These are phyloP conservation scores for Umbelopsis isabellina DNA, from an alignment of 192 early-diverging fungal genomes.

Conservation along the genomic window DNA sequence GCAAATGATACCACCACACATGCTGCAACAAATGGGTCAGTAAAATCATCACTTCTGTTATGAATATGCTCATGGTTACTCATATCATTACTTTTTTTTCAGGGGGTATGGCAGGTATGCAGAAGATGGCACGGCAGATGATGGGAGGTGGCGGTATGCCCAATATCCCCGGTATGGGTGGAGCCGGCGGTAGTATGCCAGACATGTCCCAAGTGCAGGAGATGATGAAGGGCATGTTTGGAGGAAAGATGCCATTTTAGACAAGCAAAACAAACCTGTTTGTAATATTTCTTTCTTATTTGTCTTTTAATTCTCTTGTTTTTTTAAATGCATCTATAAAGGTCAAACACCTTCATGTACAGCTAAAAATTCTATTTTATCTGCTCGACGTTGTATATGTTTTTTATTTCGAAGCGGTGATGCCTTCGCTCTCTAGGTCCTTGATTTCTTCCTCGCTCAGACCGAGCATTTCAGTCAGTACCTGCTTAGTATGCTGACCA, in stretches of 20 bases:
- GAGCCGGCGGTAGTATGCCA: constrained; percentile 52
- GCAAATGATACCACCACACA: constrained; percentile 61
- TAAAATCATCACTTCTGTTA: constrained; percentile 32
- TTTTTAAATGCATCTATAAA: constrained; percentile 16
- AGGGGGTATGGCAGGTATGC: constrained; percentile 60
- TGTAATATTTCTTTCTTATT: constrained; percentile 15
- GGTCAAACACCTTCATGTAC: not conserved
- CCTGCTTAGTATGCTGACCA: constrained; percentile 44
- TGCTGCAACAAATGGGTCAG: constrained; percentile 80
- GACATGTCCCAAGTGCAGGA: constrained; percentile 73
- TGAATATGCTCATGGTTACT: constrained; percentile 33
- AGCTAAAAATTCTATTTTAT: no score
- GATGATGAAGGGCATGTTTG: constrained; percentile 75
- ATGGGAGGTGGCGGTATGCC: constrained; percentile 55
- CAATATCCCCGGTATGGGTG: constrained; percentile 50
- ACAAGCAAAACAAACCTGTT: not conserved
- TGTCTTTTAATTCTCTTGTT: no score
- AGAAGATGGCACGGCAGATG: constrained; percentile 74
- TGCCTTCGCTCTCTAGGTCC: constrained; percentile 32
- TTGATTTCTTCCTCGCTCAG: constrained; percentile 31
- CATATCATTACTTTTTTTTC: constrained; percentile 25
- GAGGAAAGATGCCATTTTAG: constrained; percentile 21
- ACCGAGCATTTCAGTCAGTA: constrained; percentile 39
- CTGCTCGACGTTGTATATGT: not conserved
- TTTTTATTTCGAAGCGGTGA: constrained; percentile 25